Conservation (phyloP, 805 yeast genomes). For the Pichia sporocuriosa region DNA sequence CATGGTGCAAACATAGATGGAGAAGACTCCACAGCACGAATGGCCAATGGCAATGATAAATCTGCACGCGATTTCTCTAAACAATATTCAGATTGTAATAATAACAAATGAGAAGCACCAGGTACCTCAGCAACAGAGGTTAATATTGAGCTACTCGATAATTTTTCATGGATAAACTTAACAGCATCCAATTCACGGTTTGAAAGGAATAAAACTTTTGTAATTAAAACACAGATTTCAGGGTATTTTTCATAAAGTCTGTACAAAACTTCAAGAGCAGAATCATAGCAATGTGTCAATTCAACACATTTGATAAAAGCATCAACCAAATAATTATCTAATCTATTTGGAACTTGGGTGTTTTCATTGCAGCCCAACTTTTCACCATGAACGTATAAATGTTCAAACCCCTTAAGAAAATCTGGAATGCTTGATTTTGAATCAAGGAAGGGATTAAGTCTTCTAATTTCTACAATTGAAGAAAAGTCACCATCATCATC, state of each 20-base stretch:
- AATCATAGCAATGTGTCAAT: constrained; percentile 56
- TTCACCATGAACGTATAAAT: constrained; percentile 58
- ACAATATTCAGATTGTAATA: constrained; percentile 54
- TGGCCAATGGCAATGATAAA: constrained; percentile 52
- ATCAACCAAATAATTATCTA: constrained; percentile 66
- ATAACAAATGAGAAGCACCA: constrained; percentile 48
- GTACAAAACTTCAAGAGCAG: constrained; percentile 52
- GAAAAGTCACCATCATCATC: constrained; percentile 64
- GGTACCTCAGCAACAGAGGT: constrained; percentile 33
- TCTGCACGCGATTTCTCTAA: constrained; percentile 45
- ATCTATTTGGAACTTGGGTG: constrained; percentile 58
- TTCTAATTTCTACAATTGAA: constrained; percentile 75
- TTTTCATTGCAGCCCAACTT: constrained; percentile 59
- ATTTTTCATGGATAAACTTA: constrained; percentile 42
- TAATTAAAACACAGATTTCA: constrained; percentile 50
- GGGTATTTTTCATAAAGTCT: constrained; percentile 48
- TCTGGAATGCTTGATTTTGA: constrained; percentile 39
- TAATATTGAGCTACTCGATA: background rate
- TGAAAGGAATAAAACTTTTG: constrained; percentile 43
- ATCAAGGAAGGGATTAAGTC: constrained; percentile 63
- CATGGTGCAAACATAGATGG: constrained; percentile 76
- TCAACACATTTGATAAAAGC: constrained; percentile 60
- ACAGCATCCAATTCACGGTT: constrained; percentile 59
- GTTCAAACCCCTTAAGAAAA: constrained; percentile 61
- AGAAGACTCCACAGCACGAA: constrained; percentile 58